Evolutionary conservation across 1,284 basidiomycete species (phyloP).

Genomic region (Ganoderma sp.): DNA sequence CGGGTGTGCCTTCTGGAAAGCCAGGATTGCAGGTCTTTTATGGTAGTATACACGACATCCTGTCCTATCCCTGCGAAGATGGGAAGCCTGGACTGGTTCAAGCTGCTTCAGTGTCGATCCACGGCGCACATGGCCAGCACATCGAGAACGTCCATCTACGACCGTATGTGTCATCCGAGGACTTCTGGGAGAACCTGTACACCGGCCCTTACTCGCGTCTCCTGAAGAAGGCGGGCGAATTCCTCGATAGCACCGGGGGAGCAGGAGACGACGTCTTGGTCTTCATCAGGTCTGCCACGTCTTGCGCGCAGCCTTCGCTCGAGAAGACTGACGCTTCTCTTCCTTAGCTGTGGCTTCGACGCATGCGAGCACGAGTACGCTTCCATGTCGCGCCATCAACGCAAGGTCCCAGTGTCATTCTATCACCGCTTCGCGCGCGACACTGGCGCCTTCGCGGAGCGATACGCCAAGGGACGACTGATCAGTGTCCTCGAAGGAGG

Average conservation of each 20-base stretch:
- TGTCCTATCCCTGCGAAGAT: conserved; percentile 94
- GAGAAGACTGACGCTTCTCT: not conserved
- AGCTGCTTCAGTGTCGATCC: conserved; percentile 83
- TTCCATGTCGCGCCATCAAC: conserved; percentile 91
- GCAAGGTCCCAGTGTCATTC: conserved; percentile 89
- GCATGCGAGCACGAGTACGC: conserved; percentile 91
- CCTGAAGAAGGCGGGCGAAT: conserved; percentile 75
- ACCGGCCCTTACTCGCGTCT: conserved; percentile 70
- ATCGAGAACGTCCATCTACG: conserved; percentile 93
- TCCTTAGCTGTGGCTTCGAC: conserved; percentile 83
- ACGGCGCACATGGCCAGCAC: conserved; percentile 87
- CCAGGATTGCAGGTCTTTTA: conserved; percentile 81
- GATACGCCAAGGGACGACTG: conserved; percentile 72
- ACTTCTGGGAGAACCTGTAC: conserved; percentile 84
- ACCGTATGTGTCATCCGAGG: conserved; percentile 71
- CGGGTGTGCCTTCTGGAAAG: conserved; percentile 42
- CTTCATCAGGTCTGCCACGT: conserved; percentile 74
- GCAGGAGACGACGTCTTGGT: conserved; percentile 77
- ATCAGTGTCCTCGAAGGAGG: conserved; percentile 94
- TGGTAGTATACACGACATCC: conserved; percentile 88
- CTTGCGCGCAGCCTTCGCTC: too few species aligned
- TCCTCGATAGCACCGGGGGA: conserved; percentile 71
- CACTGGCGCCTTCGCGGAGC: conserved; percentile 69
- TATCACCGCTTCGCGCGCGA: conserved; percentile 87
- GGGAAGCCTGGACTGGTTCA: conserved; percentile 81